These are phyloP conservation scores for Lanmaoa rubissima DNA, from an alignment of 768 basidiomycete genomes.

Conservation along the genomic window DNA sequence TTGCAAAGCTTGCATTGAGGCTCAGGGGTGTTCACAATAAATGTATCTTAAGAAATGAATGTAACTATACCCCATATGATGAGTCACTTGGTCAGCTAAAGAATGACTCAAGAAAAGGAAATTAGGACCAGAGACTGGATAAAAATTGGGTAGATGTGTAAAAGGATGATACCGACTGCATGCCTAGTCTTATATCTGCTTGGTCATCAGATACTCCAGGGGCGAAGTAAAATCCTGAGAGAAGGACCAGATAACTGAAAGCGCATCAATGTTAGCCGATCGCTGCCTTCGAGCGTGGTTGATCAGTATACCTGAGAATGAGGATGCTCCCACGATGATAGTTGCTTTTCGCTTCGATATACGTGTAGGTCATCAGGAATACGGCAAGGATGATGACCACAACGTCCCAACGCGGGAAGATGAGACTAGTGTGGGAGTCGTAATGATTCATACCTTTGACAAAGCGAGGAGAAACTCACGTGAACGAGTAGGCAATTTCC, in stretches of 20 bases:
- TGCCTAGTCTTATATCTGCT: slow-evolving; percentile 9
- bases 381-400: slow-evolving; percentile 93
- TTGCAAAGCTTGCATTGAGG: slow-evolving; percentile 56
- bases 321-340: slow-evolving; percentile 97
- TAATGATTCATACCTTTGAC: neutral
- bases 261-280: neutral
- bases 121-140: slow-evolving; percentile 14
- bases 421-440: slow-evolving; percentile 54
- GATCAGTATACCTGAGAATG: slow-evolving; percentile 68
- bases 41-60: slow-evolving; percentile 17
- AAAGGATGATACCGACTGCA: slow-evolving; percentile 4
- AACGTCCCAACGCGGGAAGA: slow-evolving; percentile 98
- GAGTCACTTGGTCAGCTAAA: slow-evolving; percentile 1
- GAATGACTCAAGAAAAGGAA: neutral
- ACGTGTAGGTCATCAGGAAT: slow-evolving; percentile 97
- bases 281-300: neutral
- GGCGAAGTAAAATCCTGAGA: slow-evolving; percentile 91
- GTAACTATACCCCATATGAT: slow-evolving; percentile 15
- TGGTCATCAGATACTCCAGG: slow-evolving; percentile 40
- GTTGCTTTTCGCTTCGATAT: slow-evolving; percentile 98
- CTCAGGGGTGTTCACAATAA: slow-evolving; percentile 2
- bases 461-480: slow-evolving; percentile 52
- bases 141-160: slow-evolving; percentile 7
- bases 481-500: slow-evolving; percentile 85
- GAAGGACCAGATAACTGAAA: slow-evolving; percentile 83